Evolutionary conservation across 768 basidiomycete species (phyloP), one percentile per base, ranked within the genome.

Genomic region (Auricularia sp.): DNA sequence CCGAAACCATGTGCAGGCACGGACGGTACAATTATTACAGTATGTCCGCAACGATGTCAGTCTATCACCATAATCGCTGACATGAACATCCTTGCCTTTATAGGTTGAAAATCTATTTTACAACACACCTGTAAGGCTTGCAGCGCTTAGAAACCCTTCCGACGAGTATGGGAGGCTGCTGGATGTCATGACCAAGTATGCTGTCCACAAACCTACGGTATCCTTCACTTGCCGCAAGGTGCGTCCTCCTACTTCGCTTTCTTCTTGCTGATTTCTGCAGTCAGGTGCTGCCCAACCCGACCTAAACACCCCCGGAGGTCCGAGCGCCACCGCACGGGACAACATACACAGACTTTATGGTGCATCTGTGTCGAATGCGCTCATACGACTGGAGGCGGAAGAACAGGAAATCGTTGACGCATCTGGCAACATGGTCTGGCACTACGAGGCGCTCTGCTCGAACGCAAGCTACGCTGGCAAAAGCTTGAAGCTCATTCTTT

Each of bases 81-180:
- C 24, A 63, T 65, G 7, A 67, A 4, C 5, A 54, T 14, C 44
- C 24, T 13, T 6, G 39, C 51, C 14, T 13, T n/a, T 45, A 1
- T 68, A 98, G 95, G 94, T 94, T 33, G 94, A 98, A 75, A 91
- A 98, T 71, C 78, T 99, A 35, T 99, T 99, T 72, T 95, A 92
- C 75, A 97, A 96, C 68, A 92, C 87, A 0, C 93, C 94, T 0
- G 86, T 89, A 2, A 88, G 97, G 58, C 82, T 95, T 29, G 86
- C 91, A 3, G 90, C 94, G 1, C 80, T 98, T 64, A 86, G 90
- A 42, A 88, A 85, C 65, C 76, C 88, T 3, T 89, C 93, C 2
- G 96, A 98, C 69, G 97, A 99, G 72, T 98, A 96, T 74, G 82
- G 86, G 3, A 83, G 92, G 39, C 94, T 98, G 54, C 80, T 98